Conservation (phyloP, 2,329 filamentous ascomycete genomes). For the Berkeleyomyces basicola region DNA sequence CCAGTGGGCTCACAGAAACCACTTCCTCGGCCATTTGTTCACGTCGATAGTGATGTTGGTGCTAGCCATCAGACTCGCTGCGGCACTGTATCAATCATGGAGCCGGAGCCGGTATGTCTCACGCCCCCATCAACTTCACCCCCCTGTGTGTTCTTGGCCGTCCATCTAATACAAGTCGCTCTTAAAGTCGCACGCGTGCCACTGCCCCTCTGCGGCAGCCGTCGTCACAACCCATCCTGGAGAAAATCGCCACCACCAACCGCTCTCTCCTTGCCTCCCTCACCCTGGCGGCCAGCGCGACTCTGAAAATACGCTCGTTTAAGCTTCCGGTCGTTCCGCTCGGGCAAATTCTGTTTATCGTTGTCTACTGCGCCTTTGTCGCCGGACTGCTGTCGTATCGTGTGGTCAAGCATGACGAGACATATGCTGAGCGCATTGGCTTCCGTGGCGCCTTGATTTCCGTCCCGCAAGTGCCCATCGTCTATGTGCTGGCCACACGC, state of each 20-base stretch:
- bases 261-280: constrained; percentile 46
- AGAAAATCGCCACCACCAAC: constrained; percentile 27
- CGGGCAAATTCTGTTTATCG: constrained; percentile 35
- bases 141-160: not conserved
- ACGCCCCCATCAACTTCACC: not conserved
- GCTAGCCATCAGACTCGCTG: constrained; percentile 1
- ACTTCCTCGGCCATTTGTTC: constrained; percentile 9
- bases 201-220: constrained; percentile 26
- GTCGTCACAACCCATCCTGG: constrained; percentile 34
- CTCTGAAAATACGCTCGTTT: constrained; percentile 32
- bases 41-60: constrained; percentile 1
- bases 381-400: constrained; percentile 38
- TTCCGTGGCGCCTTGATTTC: constrained; percentile 53
- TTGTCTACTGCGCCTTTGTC: constrained; percentile 42
- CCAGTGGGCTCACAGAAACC: constrained; percentile 11
- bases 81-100: not conserved
- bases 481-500: constrained; percentile 46
- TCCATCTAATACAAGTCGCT: not conserved
- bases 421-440: constrained; percentile 47
- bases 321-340: constrained; percentile 44
- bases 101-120: constrained; percentile 10
- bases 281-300: constrained; percentile 37
- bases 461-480: constrained; percentile 44
- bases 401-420: constrained; percentile 33
- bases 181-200: constrained; percentile 27